Evolutionary conservation across 805 yeast genomes (phyloP), one percentile per base, ranked within the genome.

Genomic region (Ogataea philodendri): DNA sequence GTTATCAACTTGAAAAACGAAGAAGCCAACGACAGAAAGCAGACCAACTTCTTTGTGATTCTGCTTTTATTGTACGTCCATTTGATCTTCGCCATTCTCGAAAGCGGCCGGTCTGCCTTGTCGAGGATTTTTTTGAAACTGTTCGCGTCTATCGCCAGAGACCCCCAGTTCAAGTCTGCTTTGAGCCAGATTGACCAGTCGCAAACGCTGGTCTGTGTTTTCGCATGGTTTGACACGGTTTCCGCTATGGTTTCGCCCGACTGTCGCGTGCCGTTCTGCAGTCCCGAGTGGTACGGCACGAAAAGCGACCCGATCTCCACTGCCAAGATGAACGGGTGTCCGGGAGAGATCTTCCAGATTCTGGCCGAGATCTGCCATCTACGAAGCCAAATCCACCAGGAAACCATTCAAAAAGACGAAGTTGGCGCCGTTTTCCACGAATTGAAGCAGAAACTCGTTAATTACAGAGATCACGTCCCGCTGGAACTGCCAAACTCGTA

Each of bases 211-310:
- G 68, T 73, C 5, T 67, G 69, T 22, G 75, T 72, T n/a, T 49
- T 76, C 10, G 68, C 78, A 1, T 76, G 81, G 81, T 75, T 70
- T 50, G 81, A 76, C 44, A 75, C 81, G 1, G 70, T 75, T 4
- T 59, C 74, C 18, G 76, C 81, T 1, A 57, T 76, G 9, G 74
- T 70, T 2, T 72, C 79, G 1, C 75, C 80, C 1, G 81, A 75
- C 51, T 74, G 74, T 45, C 54, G 81, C 11, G 48, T 73, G 19
- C 81, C 81, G 0, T 73, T 59, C 37, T 73, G 78, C 52, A 67
- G 63, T 18, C 69, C 72, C 7, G 64, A 56, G 13, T 75, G 79
- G 78, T 74, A 72, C 45, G 81, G 81, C 2, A 55, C 62, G 7
- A 62, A 57, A 33, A 46, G 53, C 17, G 69, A 65, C 38, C 48